Base-by-base conservation (phyloP, 164 flowering plant species). In the Echeveria elegans region DNA sequence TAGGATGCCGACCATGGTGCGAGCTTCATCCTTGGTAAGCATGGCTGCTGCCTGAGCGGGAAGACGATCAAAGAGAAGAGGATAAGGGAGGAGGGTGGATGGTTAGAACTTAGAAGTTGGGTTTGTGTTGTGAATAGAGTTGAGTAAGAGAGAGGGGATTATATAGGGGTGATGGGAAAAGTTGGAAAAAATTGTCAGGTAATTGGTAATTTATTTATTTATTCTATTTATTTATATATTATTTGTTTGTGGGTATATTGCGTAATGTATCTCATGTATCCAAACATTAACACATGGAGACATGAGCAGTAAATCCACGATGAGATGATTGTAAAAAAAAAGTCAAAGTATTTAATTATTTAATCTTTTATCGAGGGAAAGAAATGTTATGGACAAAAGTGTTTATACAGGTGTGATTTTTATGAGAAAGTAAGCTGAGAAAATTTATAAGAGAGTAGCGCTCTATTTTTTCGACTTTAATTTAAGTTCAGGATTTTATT, bases 1-100 rank as follows among this genome's bases (percentile, higher is more conserved):
- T 28, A 60, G 34, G n/a, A 60, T 60, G n/a, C 31, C 62, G 63
- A 47, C 52, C 5, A 47, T 19, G 21, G 52, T 47, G 52, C 52
- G 52, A 18, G 52, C 52, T 16, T 18, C 21, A 16, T 47, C 52
- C 52, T 47, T 47, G 52, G 21, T 47, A 47, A 47, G 7, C 52
- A 47, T 47, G 52, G 52, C 52, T 18, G 52, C 52, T 18, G 52
- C 52, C 21, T n/a, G 52, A 47, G 52, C 52, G 16, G 52, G 52
- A 47, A 47, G 52, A n/a, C 19, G 11, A 43, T 19, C n/a, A n/a
- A n/a, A n/a, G n/a, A 43, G 14, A 15, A 19, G 48, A 6, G 48
- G 48, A 37, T 6, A 37, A 10, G 14, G 48, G 48, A 43, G 6
- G 16, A 11, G 48, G 48, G 0, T 37, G n/a, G 48, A 10, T 43